These are phyloP conservation scores for Porcisia hertigi DNA, from an alignment of 208 protist species.

Conservation along the genomic window DNA sequence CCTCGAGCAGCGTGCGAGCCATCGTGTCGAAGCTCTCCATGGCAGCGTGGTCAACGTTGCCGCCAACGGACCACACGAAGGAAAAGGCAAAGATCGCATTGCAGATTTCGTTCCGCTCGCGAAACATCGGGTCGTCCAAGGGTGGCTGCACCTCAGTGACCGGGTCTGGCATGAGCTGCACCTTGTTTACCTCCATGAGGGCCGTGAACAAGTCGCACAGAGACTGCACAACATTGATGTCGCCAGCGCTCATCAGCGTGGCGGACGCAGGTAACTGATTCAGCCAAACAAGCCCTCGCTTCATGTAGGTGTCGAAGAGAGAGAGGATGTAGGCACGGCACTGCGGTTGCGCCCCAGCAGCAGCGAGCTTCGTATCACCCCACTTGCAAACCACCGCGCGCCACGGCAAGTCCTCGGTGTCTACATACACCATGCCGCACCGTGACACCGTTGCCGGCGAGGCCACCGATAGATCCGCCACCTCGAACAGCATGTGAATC, in stretches of 20 bases:
- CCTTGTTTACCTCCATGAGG: constrained; percentile 70
- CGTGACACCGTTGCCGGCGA: constrained; percentile 98
- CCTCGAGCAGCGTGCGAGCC: constrained; percentile 82
- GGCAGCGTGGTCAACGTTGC: constrained; percentile 85
- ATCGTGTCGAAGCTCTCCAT: constrained; percentile 94
- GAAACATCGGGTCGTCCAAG: constrained; percentile 69
- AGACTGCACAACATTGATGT: constrained; percentile 93
- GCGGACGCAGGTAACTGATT: constrained; percentile 49
- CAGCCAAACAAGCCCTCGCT: constrained; percentile 90
- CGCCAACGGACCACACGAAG: constrained; percentile 96
- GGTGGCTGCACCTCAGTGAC: constrained; percentile 33
- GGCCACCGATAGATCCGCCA: constrained; percentile 96
- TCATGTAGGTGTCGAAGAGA: constrained; percentile 90
- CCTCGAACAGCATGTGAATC: constrained; percentile 97
- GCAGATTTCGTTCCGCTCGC: constrained; percentile 89
- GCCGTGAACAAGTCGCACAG: constrained; percentile 93
- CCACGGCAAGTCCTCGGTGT: constrained; percentile 93
- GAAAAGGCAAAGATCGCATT: constrained; percentile 94
- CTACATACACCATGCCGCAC: constrained; percentile 98
- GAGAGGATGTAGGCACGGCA: constrained; percentile 84
- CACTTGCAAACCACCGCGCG: constrained; percentile 90
- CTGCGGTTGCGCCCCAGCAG: constrained; percentile 50
- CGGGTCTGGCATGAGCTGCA: constrained; percentile 79
- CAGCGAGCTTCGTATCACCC: constrained; percentile 76
- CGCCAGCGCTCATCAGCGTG: constrained; percentile 85